A percentile compares a stretch with the other conserved stretches of the same genome.
These are phyloP conservation scores for Eudorina sp. DNA, from an alignment of 139 green algal genomes.

Conservation along the genomic window DNA sequence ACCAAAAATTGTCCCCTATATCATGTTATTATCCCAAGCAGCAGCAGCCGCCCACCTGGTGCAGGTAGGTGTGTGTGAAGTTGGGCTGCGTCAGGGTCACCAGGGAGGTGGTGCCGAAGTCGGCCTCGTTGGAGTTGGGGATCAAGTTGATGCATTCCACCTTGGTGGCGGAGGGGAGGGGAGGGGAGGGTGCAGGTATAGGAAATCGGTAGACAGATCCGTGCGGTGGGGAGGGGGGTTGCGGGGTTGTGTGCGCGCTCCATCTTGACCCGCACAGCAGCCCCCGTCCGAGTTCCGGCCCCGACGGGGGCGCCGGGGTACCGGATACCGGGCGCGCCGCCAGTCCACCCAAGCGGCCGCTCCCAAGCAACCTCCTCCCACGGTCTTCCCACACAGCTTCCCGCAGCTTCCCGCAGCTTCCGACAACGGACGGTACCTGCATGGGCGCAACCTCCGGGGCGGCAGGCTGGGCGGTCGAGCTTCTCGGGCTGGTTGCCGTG, in stretches of 20 bases:
- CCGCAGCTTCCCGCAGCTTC: no score
- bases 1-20: background rate
- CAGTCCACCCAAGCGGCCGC: background rate
- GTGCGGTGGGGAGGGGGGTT: no score
- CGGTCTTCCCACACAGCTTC: no score
- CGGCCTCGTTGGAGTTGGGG: background rate
- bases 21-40: no score
- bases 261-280: background rate
- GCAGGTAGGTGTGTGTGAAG: conserved; percentile 4
- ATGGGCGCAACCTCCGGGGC: no score
- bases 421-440: no score
- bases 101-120: background rate
- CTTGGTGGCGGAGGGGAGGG: background rate
- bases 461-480: no score
- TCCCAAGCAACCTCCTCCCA: no score
- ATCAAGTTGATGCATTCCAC: conserved; percentile 1
- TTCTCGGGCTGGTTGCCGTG: no score
- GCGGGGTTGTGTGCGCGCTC: no score
- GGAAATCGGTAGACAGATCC: no score
- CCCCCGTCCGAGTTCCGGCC: background rate
- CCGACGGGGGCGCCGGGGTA: background rate
- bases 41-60: background rate
- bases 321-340: background rate
- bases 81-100: background rate
- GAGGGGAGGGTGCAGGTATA: no score